Evolutionary conservation across 1,284 basidiomycete genomes (phyloP), one percentile per base, ranked within the genome.

Genomic region (Irpex sp.): DNA sequence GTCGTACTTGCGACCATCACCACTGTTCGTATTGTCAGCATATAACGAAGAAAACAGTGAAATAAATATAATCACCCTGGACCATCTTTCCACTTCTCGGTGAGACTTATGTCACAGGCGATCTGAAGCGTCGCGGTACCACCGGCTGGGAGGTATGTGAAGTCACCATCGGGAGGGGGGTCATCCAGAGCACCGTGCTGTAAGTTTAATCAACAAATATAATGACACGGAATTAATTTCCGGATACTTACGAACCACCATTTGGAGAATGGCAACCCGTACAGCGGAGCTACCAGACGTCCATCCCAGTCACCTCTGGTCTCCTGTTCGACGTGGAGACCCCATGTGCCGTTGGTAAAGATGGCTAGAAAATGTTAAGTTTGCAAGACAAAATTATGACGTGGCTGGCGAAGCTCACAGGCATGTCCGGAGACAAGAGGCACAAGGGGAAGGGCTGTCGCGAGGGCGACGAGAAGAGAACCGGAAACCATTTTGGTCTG

Each of bases 131-230:
- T 85, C 34, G 81, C 82, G n/a, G 78, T 74, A 67, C 80, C 68
- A 21, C 86, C 85, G 1, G 85, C 85, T 3, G 83, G 83, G 17
- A 89, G 80, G 44, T 82, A 75, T 72, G 88, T 85, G 67, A 87
- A 76, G 72, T 86, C 83, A n/a, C 79, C 81, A 2, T 75, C 68
- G 69, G 83, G 78, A 2, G 87, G 87, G 1, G 87, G 87, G 67
- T 80, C 79, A 69, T 78, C 78, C 59, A 86, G 79, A 71, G 86
- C 85, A 37, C 81, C 80, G 71, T 89, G 86, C 66, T 67, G 51
- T n/a, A 44, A 19, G n/a, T 19, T 26, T 26, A 13, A 17, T 36
- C 15, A 49, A 56, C 21, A 52, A 19, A 17, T 21, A 31, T 15
- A 34, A 31, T 15, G 11, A 21, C 19, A 17, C 17, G 11, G 26